Evolutionary conservation across 2,329 filamentous ascomycete species (phyloP).

Genomic region (Curvularia lunata): DNA sequence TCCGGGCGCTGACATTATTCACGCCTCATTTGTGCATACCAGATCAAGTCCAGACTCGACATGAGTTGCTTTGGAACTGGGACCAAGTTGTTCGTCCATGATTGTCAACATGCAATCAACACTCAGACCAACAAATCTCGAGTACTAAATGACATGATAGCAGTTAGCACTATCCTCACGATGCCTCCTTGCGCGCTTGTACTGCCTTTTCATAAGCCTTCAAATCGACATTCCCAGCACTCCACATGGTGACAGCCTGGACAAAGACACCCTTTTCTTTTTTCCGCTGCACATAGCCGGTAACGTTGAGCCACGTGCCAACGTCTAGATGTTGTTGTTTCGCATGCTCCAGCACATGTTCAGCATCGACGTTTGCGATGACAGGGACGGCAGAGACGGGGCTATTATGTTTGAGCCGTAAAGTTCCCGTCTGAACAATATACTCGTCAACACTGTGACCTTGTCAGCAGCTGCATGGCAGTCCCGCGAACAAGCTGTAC

Average conservation of each 20-base stretch:
- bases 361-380: conserved; percentile 70
- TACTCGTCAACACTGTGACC: conserved; percentile 64
- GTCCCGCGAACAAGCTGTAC: conserved; percentile 58
- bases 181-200: conserved; percentile 18
- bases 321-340: conserved; percentile 68
- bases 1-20: not conserved
- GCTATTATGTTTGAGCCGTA: conserved; percentile 73
- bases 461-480: conserved; percentile 17
- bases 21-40: not conserved
- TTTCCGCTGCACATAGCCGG: conserved; percentile 70
- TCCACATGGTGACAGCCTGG: conserved; percentile 80
- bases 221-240: conserved; percentile 74
- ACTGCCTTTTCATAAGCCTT: conserved; percentile 70
- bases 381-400: conserved; percentile 53
- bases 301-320: conserved; percentile 88
- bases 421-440: conserved; percentile 61
- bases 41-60: not conserved
- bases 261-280: conserved; percentile 55
- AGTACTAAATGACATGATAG: not conserved
- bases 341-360: conserved; percentile 71
- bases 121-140: too few relatives aligned
- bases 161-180: not conserved
- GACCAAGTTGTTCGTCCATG: not conserved
- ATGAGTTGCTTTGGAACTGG: too few relatives aligned
- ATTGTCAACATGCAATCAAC: too few relatives aligned